Conservation (phyloP, 768 basidiomycete species). For the Calocybe gangraenosa region DNA sequence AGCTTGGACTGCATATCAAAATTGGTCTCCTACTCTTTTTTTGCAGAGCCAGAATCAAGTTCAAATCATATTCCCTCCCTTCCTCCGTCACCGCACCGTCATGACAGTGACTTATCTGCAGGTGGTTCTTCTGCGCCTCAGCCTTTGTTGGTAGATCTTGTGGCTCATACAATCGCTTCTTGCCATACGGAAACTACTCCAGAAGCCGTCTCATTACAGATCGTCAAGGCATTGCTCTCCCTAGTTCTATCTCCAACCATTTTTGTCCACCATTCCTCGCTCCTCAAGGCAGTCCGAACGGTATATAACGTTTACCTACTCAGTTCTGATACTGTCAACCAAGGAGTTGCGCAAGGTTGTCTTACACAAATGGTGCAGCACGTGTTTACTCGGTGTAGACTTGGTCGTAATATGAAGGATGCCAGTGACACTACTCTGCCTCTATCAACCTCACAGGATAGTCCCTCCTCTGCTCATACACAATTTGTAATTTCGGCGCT, state of each 20-base stretch:
- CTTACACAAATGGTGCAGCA: constrained; percentile 98
- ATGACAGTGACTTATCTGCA: constrained; percentile 34
- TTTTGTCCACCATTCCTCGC: constrained; percentile 91
- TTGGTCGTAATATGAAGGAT: constrained; percentile 22
- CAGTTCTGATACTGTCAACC: constrained; percentile 86
- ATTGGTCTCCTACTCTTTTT: constrained; percentile 96
- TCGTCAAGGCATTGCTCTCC: constrained; percentile 91
- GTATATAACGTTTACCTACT: constrained; percentile 98
- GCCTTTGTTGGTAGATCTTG: constrained; percentile 84
- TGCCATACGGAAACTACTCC: constrained; percentile 87
- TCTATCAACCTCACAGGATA: constrained; percentile 17
- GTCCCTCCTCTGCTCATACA: constrained; percentile 12
- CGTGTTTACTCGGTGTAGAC: constrained; percentile 80
- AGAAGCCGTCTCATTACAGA: constrained; percentile 90
- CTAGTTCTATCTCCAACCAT: constrained; percentile 83
- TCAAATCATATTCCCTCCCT: constrained; percentile 58
- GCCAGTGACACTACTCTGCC: constrained; percentile 14
- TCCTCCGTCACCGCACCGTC: constrained; percentile 65
- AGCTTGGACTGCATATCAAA: constrained; percentile 98
- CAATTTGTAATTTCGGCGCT: constrained; percentile 12
- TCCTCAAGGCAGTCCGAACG: constrained; percentile 94
- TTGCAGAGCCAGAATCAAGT: constrained; percentile 58
- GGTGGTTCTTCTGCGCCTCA: constrained; percentile 43
- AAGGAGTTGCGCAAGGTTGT: constrained; percentile 97
- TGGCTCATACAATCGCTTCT: constrained; percentile 91